A percentile compares a stretch with the other conserved stretches of the same genome.
Conservation (phyloP, 2,329 filamentous ascomycete genomes). For the Trichophyton verrucosum region DNA sequence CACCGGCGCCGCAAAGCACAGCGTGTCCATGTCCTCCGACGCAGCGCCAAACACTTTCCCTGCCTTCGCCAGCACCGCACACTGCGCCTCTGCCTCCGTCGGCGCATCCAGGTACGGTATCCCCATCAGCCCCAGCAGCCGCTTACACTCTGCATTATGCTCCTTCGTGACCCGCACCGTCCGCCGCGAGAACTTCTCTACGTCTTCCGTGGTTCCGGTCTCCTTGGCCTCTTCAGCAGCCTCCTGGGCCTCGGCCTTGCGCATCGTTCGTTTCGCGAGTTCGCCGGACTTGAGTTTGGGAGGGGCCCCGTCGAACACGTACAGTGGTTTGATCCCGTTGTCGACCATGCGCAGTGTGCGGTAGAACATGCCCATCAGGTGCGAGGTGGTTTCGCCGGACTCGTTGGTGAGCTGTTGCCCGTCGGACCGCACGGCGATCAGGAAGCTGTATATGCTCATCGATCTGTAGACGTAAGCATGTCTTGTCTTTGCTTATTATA, state of each 20-base stretch:
- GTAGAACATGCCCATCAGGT: conserved; percentile 99
- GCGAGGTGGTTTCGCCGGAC: conserved; percentile 89
- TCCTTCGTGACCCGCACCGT: conserved; percentile 93
- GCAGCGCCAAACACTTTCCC: conserved; percentile 96
- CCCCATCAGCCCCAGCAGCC: conserved; percentile 85
- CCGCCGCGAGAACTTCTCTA: conserved; percentile 90
- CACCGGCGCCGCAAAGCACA: conserved; percentile 89
- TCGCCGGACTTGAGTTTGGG: conserved; percentile 97
- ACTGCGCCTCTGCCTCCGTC: conserved; percentile 95
- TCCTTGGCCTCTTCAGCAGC: conserved; percentile 91
- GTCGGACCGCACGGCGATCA: conserved; percentile 92
- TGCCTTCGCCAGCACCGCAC: conserved; percentile 73
- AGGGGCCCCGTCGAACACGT: conserved; percentile 93
- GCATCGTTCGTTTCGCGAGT: conserved; percentile 86
- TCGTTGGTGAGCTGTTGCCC: conserved; percentile 95
- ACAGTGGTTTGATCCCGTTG: conserved; percentile 96
- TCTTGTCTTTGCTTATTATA: not conserved
- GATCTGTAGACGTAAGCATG: conserved; percentile 43
- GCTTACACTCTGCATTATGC: conserved; percentile 91
- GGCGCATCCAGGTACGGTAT: conserved; percentile 90
- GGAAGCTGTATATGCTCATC: conserved; percentile 98
- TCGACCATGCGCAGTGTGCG: conserved; percentile 95
- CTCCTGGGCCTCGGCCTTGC: conserved; percentile 84
- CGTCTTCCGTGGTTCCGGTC: conserved; percentile 90
- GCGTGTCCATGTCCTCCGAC: conserved; percentile 96